These are phyloP conservation scores for Trichophyton schoenleinii DNA, from an alignment of 2,329 filamentous ascomycete genomes.

Conservation along the genomic window DNA sequence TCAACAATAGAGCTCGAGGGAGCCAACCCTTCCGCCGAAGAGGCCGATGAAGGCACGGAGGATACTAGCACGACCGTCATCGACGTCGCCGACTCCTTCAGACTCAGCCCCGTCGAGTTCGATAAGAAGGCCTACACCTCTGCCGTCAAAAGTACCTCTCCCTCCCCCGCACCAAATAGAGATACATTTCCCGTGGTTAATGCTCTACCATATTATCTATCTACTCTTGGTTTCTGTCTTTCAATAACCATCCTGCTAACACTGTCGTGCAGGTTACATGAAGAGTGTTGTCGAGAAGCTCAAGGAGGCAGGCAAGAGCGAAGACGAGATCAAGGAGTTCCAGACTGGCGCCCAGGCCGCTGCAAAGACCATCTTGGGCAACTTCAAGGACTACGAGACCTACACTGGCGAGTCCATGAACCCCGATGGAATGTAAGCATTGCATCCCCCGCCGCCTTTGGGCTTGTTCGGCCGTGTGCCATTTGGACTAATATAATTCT, in stretches of 20 bases:
- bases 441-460: neutral
- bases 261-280: slow-evolving; percentile 59
- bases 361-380: slow-evolving; percentile 73
- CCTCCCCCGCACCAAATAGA: neutral
- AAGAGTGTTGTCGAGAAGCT: slow-evolving; percentile 69
- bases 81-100: slow-evolving; percentile 89
- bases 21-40: slow-evolving; percentile 91
- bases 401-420: slow-evolving; percentile 87
- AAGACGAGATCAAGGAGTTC: slow-evolving; percentile 62
- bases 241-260: slow-evolving; percentile 4
- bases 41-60: slow-evolving; percentile 56
- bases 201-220: neutral
- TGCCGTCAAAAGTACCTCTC: slow-evolving; percentile 58
- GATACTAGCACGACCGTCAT: slow-evolving; percentile 50
- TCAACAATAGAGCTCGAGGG: slow-evolving; percentile 40
- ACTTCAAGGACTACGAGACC: slow-evolving; percentile 96
- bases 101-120: slow-evolving; percentile 49
- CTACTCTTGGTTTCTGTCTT: slow-evolving; percentile 8
- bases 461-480: neutral
- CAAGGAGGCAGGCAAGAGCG: slow-evolving; percentile 48
- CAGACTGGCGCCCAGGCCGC: slow-evolving; percentile 61
- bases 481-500: neutral
- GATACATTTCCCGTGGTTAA: too few relatives aligned
- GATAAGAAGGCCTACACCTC: slow-evolving; percentile 24
- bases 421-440: slow-evolving; percentile 76